Base-by-base conservation (phyloP, 2,329 filamentous ascomycete species). In the Stemphylium lycopersici region DNA sequence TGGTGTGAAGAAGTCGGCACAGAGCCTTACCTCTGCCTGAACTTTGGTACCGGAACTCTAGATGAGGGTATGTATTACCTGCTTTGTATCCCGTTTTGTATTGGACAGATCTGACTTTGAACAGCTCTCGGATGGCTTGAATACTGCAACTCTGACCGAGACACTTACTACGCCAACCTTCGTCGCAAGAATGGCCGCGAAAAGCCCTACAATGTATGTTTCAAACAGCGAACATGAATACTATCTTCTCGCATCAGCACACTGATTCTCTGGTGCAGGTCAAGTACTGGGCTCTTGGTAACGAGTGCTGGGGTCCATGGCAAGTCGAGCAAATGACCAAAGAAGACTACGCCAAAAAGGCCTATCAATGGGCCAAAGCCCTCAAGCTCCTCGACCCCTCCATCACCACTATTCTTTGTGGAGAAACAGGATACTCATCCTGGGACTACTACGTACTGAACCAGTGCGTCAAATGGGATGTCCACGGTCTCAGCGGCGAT, bases 281-380 rank as follows among this genome's bases (percentile, higher is more conserved):
- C 66, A 91, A 90, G 76, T 93, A 93, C 80, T 95, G 90, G 90
- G 90, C 89, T 1, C 83, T 95, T 22, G 90, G 90, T 8, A 95
- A 95, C 75, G 86, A 88, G 66, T 81, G 81, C 72, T 56, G 40
- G 39, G 47, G 48, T 16, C 45, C 54, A 11, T 48, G 50, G 50
- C 48, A 51, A 73, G 83, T 90, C 54, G 85, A 81, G 62, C 84
- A 89, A 75, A 83, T 86, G 81, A 88, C 85, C 59, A 86, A 87
- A 71, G 86, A 88, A 66, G 85, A 84, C 75, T 90, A 90, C 70
- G 85, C 87, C 38, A 84, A 86, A 68, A 85, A 85, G 68, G 87
- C 87, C 2, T 83, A 82, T 65, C 87, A 90, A 71, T 90, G 87
- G 87, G 87, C 86, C 36, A 90, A 90, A 75, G 86, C 87, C 0